These are phyloP conservation scores for Phytophthora kernoviae DNA, from an alignment of 352 stramenopile species.

Conservation along the genomic window DNA sequence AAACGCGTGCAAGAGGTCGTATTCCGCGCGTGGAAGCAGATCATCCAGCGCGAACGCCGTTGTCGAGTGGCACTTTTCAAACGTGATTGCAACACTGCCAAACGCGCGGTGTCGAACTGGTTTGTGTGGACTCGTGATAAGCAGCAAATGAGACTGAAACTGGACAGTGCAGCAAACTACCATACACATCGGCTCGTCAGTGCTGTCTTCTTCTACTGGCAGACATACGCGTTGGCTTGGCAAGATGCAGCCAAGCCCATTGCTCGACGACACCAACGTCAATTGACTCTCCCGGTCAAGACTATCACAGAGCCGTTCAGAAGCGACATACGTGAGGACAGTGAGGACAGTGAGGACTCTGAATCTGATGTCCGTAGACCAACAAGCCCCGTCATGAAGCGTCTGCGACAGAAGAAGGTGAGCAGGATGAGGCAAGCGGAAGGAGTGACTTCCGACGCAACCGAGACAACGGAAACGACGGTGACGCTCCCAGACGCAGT, in stretches of 20 bases:
- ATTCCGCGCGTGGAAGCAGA: constrained; percentile 24
- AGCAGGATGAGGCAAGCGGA: constrained; percentile 5
- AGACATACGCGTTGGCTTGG: constrained; percentile 77
- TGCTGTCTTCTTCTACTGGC: constrained; percentile 68
- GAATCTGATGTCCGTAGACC: constrained; percentile 34
- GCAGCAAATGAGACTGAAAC: constrained; percentile 11
- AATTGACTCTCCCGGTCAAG: neutral
- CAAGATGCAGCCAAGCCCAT: constrained; percentile 42
- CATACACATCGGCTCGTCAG: constrained; percentile 36
- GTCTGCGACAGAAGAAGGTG: constrained; percentile 34
- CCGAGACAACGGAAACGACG: neutral
- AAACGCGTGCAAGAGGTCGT: constrained; percentile 24
- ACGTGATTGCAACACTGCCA: constrained; percentile 3
- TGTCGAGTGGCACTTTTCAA: constrained; percentile 7
- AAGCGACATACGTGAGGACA: neutral
- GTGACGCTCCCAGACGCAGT: constrained; percentile 45
- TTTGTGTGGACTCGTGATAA: neutral
- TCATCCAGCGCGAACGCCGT: constrained; percentile 9
- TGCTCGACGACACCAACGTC: constrained; percentile 3
- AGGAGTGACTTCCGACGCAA: too few relatives aligned
- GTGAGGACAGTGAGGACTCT: constrained; percentile 20
- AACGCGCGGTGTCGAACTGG: constrained; percentile 20
- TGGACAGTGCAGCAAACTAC: constrained; percentile 31
- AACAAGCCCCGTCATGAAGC: constrained; percentile 65
- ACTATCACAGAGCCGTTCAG: neutral